Evolutionary conservation across 2,329 filamentous ascomycete species (phyloP).

Genomic region (Alternaria sp.): DNA sequence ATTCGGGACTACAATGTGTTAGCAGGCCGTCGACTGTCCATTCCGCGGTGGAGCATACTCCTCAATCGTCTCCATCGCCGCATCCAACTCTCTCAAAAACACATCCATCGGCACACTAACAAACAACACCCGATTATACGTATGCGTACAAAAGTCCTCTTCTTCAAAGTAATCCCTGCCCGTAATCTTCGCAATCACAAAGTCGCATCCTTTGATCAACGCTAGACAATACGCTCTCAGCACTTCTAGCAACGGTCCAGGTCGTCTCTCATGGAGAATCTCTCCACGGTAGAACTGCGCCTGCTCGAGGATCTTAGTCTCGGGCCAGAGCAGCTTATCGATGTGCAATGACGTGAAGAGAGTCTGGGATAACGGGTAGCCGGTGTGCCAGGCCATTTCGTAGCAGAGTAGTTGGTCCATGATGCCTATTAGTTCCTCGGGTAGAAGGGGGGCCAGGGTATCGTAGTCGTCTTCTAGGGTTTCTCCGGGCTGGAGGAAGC

Average conservation of each 20-base stretch:
- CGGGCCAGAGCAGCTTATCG: constrained; percentile 78
- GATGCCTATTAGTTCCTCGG: constrained; percentile 85
- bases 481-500: constrained; percentile 77
- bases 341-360: constrained; percentile 92
- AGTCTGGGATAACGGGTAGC: constrained; percentile 94
- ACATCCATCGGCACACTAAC: constrained; percentile 50
- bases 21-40: constrained; percentile 2
- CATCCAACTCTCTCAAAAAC: constrained; percentile 43
- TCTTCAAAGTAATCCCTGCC: constrained; percentile 96
- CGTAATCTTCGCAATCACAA: constrained; percentile 77
- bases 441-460: constrained; percentile 68
- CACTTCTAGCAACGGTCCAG: constrained; percentile 54
- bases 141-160: constrained; percentile 94
- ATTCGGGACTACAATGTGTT: constrained; percentile 23
- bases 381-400: constrained; percentile 97
- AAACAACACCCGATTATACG: constrained; percentile 81
- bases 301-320: constrained; percentile 67
- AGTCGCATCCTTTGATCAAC: constrained; percentile 80
- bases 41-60: constrained; percentile 30
- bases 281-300: constrained; percentile 63
- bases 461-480: constrained; percentile 86
- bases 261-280: constrained; percentile 27
- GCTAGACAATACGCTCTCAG: constrained; percentile 86
- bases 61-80: constrained; percentile 35
- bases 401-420: constrained; percentile 92